Percentiles rank a stretch among this genome's conserved stretches.
Conservation (phyloP, 352 stramenopile species). For the Phytopythium ostracodes region DNA sequence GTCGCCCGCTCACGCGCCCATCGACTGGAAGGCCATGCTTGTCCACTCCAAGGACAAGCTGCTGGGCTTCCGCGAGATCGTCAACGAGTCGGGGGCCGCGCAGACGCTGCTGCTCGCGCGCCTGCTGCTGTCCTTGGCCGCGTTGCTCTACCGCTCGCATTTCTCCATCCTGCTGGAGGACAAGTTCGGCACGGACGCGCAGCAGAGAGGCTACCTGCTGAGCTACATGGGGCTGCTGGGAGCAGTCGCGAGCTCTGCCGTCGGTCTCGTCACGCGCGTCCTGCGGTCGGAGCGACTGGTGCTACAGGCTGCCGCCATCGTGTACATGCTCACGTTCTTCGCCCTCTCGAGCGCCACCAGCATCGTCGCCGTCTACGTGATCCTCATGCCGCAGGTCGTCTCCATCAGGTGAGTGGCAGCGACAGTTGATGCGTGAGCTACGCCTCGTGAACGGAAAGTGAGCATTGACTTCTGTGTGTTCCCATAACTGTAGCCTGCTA, state of each 20-base stretch:
- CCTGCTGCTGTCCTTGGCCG: conserved; percentile 67
- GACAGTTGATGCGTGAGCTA: neutral
- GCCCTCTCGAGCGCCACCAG: conserved; percentile 47
- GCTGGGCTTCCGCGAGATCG: conserved; percentile 54
- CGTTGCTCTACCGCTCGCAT: conserved; percentile 75
- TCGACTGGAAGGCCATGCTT: conserved; percentile 35
- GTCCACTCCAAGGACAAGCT: conserved; percentile 51
- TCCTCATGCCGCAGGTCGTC: conserved; percentile 65
- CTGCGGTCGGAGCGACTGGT: conserved; percentile 53
- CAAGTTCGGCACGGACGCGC: conserved; percentile 70
- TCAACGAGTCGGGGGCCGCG: conserved; percentile 56
- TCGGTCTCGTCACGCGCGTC: conserved; percentile 43
- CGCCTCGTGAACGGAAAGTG: neutral
- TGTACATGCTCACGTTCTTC: conserved; percentile 74
- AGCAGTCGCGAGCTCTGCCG: conserved; percentile 56
- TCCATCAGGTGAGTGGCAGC: conserved; percentile 41
- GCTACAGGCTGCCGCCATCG: conserved; percentile 54
- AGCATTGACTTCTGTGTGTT: neutral
- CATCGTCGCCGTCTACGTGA: conserved; percentile 46
- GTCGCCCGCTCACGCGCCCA: neutral
- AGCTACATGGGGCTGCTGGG: conserved; percentile 81
- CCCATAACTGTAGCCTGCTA: conserved; percentile 40
- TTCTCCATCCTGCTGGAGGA: conserved; percentile 77
- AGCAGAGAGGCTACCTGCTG: conserved; percentile 59
- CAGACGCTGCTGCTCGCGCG: conserved; percentile 67